Evolutionary conservation across 371 early-diverging fungal genomes (phyloP).

Genomic region (Sporodiniella umbellata): DNA sequence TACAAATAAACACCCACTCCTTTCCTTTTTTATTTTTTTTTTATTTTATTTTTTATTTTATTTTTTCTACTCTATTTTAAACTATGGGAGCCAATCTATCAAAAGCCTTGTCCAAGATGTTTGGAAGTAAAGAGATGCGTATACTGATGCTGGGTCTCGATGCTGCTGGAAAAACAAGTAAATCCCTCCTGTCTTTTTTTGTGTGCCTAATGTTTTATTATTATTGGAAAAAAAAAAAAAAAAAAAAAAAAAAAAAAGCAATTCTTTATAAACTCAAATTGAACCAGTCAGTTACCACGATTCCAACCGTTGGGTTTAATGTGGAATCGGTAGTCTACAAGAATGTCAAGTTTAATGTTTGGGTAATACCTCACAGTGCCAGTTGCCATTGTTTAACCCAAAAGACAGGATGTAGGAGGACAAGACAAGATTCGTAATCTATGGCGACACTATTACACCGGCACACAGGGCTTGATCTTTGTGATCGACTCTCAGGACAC

Average conservation of each 20-base stretch:
- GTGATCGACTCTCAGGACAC: slow-evolving; percentile 86
- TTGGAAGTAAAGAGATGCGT: slow-evolving; percentile 85
- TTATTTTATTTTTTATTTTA: slow-evolving; percentile 1
- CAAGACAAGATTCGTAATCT: slow-evolving; percentile 89
- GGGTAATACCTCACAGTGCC: slow-evolving; percentile 32
- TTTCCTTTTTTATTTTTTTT: slow-evolving; percentile 1
- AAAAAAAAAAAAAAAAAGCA: slow-evolving; percentile 36
- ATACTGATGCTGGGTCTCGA: slow-evolving; percentile 91
- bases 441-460: slow-evolving; percentile 89
- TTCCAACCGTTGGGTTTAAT: slow-evolving; percentile 88
- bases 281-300: slow-evolving; percentile 82
- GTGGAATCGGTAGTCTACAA: slow-evolving; percentile 88
- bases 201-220: too few relatives aligned
- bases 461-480: slow-evolving; percentile 85
- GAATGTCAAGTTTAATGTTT: slow-evolving; percentile 89
- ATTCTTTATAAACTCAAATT: slow-evolving; percentile 88
- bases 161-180: slow-evolving; percentile 94
- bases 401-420: slow-evolving; percentile 86
- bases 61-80: not conserved
- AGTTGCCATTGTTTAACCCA: not conserved
- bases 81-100: slow-evolving; percentile 56
- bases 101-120: slow-evolving; percentile 59
- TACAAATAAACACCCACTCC: not conserved
- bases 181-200: too few relatives aligned
- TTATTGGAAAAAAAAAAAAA: too few relatives aligned